These are phyloP conservation scores for Thielaviopsis punctulata DNA, from an alignment of 2,329 filamentous ascomycete species.

Conservation along the genomic window DNA sequence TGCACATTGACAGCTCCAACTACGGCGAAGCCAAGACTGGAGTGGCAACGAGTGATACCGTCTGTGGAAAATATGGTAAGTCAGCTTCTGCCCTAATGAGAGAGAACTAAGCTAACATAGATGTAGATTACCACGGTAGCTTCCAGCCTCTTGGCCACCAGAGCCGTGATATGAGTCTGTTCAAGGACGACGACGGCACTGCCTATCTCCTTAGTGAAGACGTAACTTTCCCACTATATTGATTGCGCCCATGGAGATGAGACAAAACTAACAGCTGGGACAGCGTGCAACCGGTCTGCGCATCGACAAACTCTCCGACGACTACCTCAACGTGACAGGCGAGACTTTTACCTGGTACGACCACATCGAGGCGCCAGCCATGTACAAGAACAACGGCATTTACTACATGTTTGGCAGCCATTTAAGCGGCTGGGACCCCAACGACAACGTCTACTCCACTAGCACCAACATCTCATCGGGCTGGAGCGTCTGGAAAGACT, in stretches of 20 bases:
- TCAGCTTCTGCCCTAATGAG: neutral
- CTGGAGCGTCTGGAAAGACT: constrained; percentile 43
- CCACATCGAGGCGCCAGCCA: constrained; percentile 43
- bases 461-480: constrained; percentile 38
- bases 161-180: constrained; percentile 42
- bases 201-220: constrained; percentile 48
- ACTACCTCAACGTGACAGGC: constrained; percentile 35
- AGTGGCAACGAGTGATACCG: constrained; percentile 38
- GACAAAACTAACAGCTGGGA: neutral
- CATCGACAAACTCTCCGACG: constrained; percentile 36
- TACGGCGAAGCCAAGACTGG: constrained; percentile 49
- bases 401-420: constrained; percentile 51
- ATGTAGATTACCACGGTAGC: constrained; percentile 17
- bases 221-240: constrained; percentile 21
- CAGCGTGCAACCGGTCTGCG: constrained; percentile 39
- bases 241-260: neutral
- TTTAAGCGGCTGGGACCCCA: constrained; percentile 39
- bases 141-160: constrained; percentile 20
- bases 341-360: constrained; percentile 35
- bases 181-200: constrained; percentile 42
- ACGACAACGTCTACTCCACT: constrained; percentile 47
- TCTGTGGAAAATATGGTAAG: constrained; percentile 40
- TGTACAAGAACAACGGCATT: constrained; percentile 39
- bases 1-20: constrained; percentile 46
- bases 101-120: no score